Base-by-base conservation (phyloP, 768 basidiomycete species). In the Arthromyces matolae region DNA sequence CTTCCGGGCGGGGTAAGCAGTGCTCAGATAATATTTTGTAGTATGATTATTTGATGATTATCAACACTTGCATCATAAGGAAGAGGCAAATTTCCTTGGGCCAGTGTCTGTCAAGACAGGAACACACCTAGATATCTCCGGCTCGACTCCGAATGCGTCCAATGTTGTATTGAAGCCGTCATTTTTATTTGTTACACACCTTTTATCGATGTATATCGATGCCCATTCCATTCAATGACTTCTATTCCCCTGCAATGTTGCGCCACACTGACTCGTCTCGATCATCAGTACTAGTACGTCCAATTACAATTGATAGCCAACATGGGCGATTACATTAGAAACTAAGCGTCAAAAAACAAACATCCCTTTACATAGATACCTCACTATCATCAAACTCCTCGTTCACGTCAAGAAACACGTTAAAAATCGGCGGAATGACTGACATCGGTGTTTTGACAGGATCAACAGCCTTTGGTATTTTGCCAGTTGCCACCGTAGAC, bases 401-500 rank as follows among this genome's bases (percentile, higher is more conserved):
- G n/a, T n/a, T 23, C 19, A 10, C 36, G n/a, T 27, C 49, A 7
- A 19, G 10, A 50, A 33, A 39, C 14, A 57, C 58, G 34, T 59
- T 58, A 40, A 61, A 67, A 7, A 55, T 31, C 14, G 62, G 62
- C 6, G 64, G 61, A 18, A 65, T 62, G 10, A 61, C 55, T 8
- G 45, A 48, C 56, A 56, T 59, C 4, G 62, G 60, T 20, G 55
- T 56, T 27, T 36, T 48, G 5, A 39, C 33, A 27, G 57, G 39
- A 42, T 65, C 57, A 8, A 63, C 62, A 8, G 53, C 47, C 16
- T 47, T 37, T 9, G 64, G 63, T 3, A 52, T 53, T 10, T 32
- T 42, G 20, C 64, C 62, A 37, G 55, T 58, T 4, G 64, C 63
- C 12, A 63, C 35, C 4, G 35, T 18, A 14, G 61, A 63, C 44